Conservation (phyloP, 257 asterid species). For the Dorcoceras hygrometricum region DNA sequence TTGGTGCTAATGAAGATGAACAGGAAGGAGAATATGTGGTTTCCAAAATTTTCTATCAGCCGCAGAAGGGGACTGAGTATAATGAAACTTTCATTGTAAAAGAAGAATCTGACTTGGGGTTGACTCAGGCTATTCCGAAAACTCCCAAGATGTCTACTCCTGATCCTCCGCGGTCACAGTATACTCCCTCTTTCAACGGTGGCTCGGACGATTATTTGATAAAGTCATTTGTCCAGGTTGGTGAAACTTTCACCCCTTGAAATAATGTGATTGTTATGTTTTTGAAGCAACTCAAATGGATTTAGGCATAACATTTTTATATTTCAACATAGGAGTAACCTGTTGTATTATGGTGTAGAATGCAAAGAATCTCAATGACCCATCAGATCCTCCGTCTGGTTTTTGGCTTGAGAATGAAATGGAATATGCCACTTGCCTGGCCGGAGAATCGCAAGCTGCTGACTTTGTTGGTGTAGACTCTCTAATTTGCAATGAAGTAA, state of each 20-base stretch:
- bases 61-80: slow-evolving; percentile 41
- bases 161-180: slow-evolving; percentile 28
- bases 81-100: slow-evolving; percentile 24
- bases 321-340: background rate
- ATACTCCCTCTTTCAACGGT: slow-evolving; percentile 33
- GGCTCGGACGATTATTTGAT: slow-evolving; percentile 25
- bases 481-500: slow-evolving; percentile 49
- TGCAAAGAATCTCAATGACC: slow-evolving; percentile 31
- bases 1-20: slow-evolving; percentile 70
- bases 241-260: slow-evolving; percentile 20
- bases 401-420: slow-evolving; percentile 35
- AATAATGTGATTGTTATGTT: background rate
- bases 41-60: slow-evolving; percentile 71
- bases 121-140: slow-evolving; percentile 43
- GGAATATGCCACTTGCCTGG: slow-evolving; percentile 34
- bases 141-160: slow-evolving; percentile 68
- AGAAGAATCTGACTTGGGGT: slow-evolving; percentile 45
- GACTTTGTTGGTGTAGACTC: slow-evolving; percentile 28
- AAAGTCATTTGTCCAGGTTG: slow-evolving; percentile 46
- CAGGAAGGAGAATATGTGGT: slow-evolving; percentile 69
- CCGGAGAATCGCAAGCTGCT: slow-evolving; percentile 38
- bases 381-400: slow-evolving; percentile 23
- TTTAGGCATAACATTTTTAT: background rate
- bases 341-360: slow-evolving; percentile 36
- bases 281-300: background rate